Evolutionary conservation across 2,329 filamentous ascomycete species (phyloP), one percentile per base, ranked within the genome.

Genomic region (Botrytis fabae): DNA sequence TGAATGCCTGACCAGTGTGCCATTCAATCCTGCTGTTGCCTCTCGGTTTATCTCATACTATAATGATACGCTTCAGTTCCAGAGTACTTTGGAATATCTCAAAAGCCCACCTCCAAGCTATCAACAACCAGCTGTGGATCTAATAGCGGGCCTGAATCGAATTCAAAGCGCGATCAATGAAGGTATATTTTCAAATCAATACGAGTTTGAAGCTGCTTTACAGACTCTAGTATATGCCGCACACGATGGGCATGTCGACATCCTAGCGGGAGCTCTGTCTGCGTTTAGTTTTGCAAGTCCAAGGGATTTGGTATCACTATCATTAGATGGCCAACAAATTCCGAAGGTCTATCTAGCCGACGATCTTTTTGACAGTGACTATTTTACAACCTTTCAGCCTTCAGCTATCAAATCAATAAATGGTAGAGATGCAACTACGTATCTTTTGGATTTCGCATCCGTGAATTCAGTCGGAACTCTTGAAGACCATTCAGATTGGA

Each of bases 211-310:
- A 75, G 76, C 82, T 10, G 86, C 86, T 20, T 82, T 93, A 4
- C 85, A 86, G 80, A 86, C 28, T 81, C 88, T 70, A 82, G 83
- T 70, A 81, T 76, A 75, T 54, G 60, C 83, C 2, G 86, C 88
- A 1, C 89, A 92, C 76, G 91, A 93, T 78, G 88, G 88, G 0
- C 91, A 93, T 78, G 87, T 91, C 64, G 81, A 82, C 3, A 88
- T 85, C 75, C 78, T 84, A 12, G 85, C 86, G 2, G 86, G 88
- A 70, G 82, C 85, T 10, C 83, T 89, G 1, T 65, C 70, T 25
- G 83, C 86, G 0, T 89, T 90, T 80, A 83, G 76, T 72, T 90
- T 79, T 76, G 84, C 82, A 25, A 83, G 85, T 18, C 81, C 82
- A 35, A 80, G 86, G 76, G 82, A 83, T 70, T 78, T 92, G 2